Base-by-base conservation (phyloP, 2,329 filamentous ascomycete genomes). In the Claviceps monticola region DNA sequence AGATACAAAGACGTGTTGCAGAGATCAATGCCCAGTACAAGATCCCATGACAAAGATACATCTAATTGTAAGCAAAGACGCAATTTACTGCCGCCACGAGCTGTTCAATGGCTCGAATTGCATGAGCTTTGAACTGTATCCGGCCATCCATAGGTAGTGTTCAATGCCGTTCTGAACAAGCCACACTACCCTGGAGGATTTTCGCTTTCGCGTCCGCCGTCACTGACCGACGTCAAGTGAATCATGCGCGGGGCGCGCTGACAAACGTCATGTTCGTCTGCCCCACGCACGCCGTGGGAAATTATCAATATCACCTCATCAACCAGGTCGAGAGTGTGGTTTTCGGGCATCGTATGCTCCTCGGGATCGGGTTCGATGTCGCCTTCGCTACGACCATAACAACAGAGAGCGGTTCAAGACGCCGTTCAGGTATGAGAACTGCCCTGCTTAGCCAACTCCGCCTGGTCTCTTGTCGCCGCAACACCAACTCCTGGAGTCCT, bases 181-280 rank as follows among this genome's bases (percentile, higher is more conserved):
- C 13, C 21, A 8, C 34, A 14, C 13, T 48, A 38, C 46, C 46
- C 46, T 48, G 13, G 16, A 34, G 29, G 9, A 26, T 9, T 9
- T 14, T 13, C 14, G 26, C 5, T 17, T 21, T 16, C 11, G n/a
- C 13, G 5, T 6, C 9, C 45, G 45, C 21, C 19, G 29, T 13
- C 9, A 14, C 23, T 5, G 4, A 23, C 21, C 11, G 14, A 8
- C 36, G 14, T 5, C 9, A 14, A 11, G 21, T 23, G 38, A 14
- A 29, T 50, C 17, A 45, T 26, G 37, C 48, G 45, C 48, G 37
- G 13, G 16, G 19, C 34, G 14, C 16, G 48, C 53, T 54, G 53
- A 54, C 53, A 52, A 54, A 54, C 53, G 46, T 52, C 53, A 49
- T 49, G 46, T 14, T 29, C 11, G 21, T n/a, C 46, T 26, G 49